A percentile compares a stretch with the other conserved stretches of the same genome.
phyloP scores from a whole-genome alignment of 495 filamentous ascomycete genomes.

The Penicillium salamii region DNA sequence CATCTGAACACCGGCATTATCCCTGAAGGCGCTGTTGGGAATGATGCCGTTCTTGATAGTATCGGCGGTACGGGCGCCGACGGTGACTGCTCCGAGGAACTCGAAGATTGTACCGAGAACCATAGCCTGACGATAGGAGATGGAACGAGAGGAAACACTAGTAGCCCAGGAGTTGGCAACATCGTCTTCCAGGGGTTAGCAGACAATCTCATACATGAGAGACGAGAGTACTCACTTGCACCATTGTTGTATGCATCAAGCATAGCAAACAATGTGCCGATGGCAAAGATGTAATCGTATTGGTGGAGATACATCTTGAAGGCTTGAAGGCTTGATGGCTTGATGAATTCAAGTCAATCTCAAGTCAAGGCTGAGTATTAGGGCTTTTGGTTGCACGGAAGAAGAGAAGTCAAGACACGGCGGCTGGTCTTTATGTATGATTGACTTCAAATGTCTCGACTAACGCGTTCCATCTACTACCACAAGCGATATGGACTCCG shows the following conservation, averaged over 20 bases:
- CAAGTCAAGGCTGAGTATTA: slow-evolving; percentile 1
- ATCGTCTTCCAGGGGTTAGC: slow-evolving; percentile 49
- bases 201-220: background rate
- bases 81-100: slow-evolving; percentile 55
- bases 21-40: slow-evolving; percentile 43
- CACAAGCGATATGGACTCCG: background rate
- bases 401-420: background rate
- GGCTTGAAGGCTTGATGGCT: slow-evolving; percentile 25
- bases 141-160: slow-evolving; percentile 64
- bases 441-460: background rate
- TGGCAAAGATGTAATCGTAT: slow-evolving; percentile 70
- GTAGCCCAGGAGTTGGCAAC: slow-evolving; percentile 76
- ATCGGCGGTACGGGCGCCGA: slow-evolving; percentile 57
- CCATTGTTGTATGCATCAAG: slow-evolving; percentile 72
- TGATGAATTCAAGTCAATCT: background rate
- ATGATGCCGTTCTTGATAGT: slow-evolving; percentile 62
- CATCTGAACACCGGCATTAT: slow-evolving; percentile 57
- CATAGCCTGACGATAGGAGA: slow-evolving; percentile 68
- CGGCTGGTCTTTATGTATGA: slow-evolving; percentile 5
- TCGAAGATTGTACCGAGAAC: slow-evolving; percentile 64
- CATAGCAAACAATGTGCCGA: slow-evolving; percentile 73
- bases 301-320: slow-evolving; percentile 53
- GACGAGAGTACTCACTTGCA: slow-evolving; percentile 47
- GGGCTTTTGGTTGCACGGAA: slow-evolving; percentile 2
- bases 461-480: background rate